Evolutionary conservation across 2,329 filamentous ascomycete species (phyloP).

Genomic region (Alternaria brassicae): DNA sequence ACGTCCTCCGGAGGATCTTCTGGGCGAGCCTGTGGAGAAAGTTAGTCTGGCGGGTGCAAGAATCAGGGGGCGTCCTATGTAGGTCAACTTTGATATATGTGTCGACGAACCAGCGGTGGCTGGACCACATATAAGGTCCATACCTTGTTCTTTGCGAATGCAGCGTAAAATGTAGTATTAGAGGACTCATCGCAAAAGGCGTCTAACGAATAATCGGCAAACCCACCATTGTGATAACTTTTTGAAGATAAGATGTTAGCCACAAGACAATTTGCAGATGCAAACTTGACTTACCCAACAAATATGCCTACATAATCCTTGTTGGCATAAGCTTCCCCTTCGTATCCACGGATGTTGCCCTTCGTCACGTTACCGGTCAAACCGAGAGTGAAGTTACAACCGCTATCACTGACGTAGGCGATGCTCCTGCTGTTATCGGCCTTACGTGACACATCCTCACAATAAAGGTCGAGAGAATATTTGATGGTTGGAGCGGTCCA

Average conservation of each 20-base stretch:
- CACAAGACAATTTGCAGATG: too few species aligned
- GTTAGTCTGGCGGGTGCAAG: too few species aligned
- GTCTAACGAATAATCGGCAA: conserved; percentile 42
- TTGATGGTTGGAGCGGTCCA: conserved; percentile 39
- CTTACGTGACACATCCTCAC: conserved; percentile 22
- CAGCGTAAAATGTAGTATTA: conserved; percentile 42
- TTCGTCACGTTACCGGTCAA: conserved; percentile 22
- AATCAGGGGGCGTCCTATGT: too few species aligned
- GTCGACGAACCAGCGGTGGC: too few species aligned
- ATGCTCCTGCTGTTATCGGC: not conserved
- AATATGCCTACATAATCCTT: conserved; percentile 49
- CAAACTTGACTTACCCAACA: too few species aligned
- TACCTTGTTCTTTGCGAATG: conserved; percentile 18
- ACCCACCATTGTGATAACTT: conserved; percentile 45
- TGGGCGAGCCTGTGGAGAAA: too few species aligned
- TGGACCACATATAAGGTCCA: too few species aligned
- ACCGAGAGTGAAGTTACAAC: not conserved
- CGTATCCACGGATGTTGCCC: not conserved
- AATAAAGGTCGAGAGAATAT: conserved; percentile 47
- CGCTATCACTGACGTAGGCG: not conserved
- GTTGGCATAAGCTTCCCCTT: not conserved
- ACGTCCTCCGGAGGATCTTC: conserved; percentile 29
- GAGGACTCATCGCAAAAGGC: conserved; percentile 39
- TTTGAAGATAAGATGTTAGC: too few species aligned
- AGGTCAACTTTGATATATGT: too few species aligned